A percentile compares a stretch with the other conserved stretches of the same genome.
These are phyloP conservation scores for Fragilaria crotonensis DNA, from an alignment of 108 stramenopile genomes.

Conservation along the genomic window DNA sequence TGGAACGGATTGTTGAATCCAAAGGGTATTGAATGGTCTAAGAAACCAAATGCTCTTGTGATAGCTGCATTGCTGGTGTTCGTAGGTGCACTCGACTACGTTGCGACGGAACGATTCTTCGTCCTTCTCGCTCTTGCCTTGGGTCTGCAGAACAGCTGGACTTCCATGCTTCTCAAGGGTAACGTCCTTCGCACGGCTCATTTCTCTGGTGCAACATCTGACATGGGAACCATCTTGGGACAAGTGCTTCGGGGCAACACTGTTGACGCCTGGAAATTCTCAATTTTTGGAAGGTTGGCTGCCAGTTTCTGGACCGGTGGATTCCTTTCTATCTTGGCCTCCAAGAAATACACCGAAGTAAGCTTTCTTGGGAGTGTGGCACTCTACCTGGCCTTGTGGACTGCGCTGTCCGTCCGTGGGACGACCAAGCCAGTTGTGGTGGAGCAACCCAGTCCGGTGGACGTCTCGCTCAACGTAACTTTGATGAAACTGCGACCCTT, in stretches of 20 bases:
- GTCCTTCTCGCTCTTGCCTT: constrained; percentile 21
- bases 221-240: constrained; percentile 29
- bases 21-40: no score
- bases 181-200: constrained; percentile 23
- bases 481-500: no score
- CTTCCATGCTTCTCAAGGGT: constrained; percentile 17
- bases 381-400: neutral
- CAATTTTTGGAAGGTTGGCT: neutral
- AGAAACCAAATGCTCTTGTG: no score
- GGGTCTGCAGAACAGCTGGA: constrained; percentile 29
- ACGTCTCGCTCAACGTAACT: no score
- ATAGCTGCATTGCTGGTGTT: no score
- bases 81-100: constrained; percentile 13
- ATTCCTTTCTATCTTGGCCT: constrained; percentile 5
- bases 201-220: constrained; percentile 22
- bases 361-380: neutral
- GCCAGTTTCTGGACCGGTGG: neutral
- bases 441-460: no score
- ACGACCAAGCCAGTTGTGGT: no score
- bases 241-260: constrained; percentile 28
- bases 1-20: no score
- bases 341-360: neutral
- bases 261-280: constrained; percentile 12
- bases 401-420: no score
- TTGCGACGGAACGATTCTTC: neutral